Evolutionary conservation across 2,329 filamentous ascomycete species (phyloP).

Genomic region (Aspergillus fijiensis): DNA sequence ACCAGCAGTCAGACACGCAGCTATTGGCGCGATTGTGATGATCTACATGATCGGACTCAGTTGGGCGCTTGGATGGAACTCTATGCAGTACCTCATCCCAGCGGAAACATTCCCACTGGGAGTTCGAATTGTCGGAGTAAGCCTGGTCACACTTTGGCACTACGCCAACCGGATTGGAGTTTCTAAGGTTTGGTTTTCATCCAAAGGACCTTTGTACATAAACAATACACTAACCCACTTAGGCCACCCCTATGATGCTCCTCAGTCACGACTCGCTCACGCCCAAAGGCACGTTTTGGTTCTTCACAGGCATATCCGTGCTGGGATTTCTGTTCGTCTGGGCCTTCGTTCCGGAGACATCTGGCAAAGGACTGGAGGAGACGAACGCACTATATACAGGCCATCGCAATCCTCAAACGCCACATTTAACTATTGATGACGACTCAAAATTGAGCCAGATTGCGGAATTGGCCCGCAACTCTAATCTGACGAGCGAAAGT

Average conservation of each 20-base stretch:
- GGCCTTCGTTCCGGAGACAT: slow-evolving; percentile 8
- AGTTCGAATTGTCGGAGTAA: background rate
- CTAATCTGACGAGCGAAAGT: background rate
- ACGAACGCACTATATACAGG: slow-evolving; percentile 4
- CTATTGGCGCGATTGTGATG: slow-evolving; percentile 27
- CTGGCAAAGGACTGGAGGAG: slow-evolving; percentile 7
- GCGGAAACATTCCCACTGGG: slow-evolving; percentile 3
- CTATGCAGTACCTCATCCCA: slow-evolving; percentile 8
- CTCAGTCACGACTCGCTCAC: slow-evolving; percentile 37
- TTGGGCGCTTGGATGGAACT: slow-evolving; percentile 8
- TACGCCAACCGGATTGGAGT: slow-evolving; percentile 8
- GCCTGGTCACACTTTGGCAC: slow-evolving; percentile 1
- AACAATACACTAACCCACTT: background rate
- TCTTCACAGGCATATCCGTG: slow-evolving; percentile 11
- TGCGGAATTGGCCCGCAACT: slow-evolving; percentile 3
- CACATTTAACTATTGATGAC: background rate
- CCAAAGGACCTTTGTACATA: background rate
- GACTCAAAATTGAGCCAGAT: background rate
- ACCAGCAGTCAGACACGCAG: slow-evolving; percentile 27
- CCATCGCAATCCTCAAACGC: background rate
- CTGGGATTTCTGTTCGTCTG: slow-evolving; percentile 6
- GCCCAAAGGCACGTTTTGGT: slow-evolving; percentile 9
- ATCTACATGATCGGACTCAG: slow-evolving; percentile 4
- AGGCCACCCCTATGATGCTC: slow-evolving; percentile 4
- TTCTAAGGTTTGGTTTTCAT: background rate